A percentile compares a stretch with the other conserved stretches of the same genome.
phyloP scores from a whole-genome alignment of 345 rosid species.

The Aethionema arabicum region DNA sequence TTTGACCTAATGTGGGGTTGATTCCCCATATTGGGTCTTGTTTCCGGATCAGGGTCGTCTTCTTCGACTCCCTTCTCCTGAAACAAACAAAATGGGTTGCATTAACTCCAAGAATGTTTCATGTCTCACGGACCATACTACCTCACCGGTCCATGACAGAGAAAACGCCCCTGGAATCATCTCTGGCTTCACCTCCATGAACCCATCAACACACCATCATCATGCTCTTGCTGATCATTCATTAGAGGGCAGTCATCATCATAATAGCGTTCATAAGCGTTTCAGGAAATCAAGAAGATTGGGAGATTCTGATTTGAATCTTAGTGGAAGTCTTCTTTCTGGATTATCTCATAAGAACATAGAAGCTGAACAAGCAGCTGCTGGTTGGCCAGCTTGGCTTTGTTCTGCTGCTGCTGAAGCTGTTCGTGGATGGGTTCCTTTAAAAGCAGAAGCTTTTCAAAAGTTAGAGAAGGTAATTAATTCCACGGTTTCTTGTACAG shows the following conservation, averaged over 20 bases:
- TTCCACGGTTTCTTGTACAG: slow-evolving; percentile 22
- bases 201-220: slow-evolving; percentile 36
- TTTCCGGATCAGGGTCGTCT: slow-evolving; percentile 50
- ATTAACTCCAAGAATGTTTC: slow-evolving; percentile 51
- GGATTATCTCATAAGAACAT: slow-evolving; percentile 46
- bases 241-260: slow-evolving; percentile 33
- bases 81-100: slow-evolving; percentile 67
- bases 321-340: slow-evolving; percentile 37
- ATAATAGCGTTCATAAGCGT: slow-evolving; percentile 12
- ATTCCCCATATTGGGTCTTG: slow-evolving; percentile 42
- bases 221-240: slow-evolving; percentile 33
- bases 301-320: slow-evolving; percentile 36
- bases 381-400: slow-evolving; percentile 86
- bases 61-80: slow-evolving; percentile 37
- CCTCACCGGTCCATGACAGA: slow-evolving; percentile 41
- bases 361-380: slow-evolving; percentile 62
- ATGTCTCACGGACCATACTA: slow-evolving; percentile 31
- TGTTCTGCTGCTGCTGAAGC: slow-evolving; percentile 66
- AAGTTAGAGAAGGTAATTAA: slow-evolving; percentile 84
- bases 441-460: slow-evolving; percentile 63
- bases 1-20: slow-evolving; percentile 46
- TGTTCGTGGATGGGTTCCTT: slow-evolving; percentile 71
- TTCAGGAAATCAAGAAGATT: slow-evolving; percentile 40
- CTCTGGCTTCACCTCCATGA: slow-evolving; percentile 30
- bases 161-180: slow-evolving; percentile 14